A percentile compares a stretch with the other conserved stretches of the same genome.
Evolutionary conservation across 176 grass and related monocot species (phyloP).

Genomic region (Avena atlantica): DNA sequence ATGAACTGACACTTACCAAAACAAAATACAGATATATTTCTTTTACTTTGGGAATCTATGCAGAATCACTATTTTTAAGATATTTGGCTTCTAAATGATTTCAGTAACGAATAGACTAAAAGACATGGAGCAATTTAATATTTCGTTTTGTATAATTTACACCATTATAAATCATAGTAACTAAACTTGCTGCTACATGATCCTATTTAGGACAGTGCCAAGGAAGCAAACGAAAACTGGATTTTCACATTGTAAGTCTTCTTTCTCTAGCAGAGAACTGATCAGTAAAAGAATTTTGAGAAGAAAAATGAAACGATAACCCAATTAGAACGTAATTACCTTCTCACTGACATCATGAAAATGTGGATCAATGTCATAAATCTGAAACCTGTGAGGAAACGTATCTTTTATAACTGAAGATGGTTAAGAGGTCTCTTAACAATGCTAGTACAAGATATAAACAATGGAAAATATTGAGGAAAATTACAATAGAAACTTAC

Average conservation of each 20-base stretch:
- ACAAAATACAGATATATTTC: conserved; percentile 22
- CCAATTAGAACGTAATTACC: conserved; percentile 61
- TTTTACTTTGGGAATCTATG: conserved; percentile 2
- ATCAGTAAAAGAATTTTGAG: conserved; percentile 37
- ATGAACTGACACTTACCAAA: conserved; percentile 14
- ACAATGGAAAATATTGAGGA: conserved; percentile 30
- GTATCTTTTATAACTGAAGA: conserved; percentile 44
- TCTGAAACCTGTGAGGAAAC: conserved; percentile 70
- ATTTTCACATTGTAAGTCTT: conserved; percentile 19
- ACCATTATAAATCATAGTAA: conserved; percentile 3
- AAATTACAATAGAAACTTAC: conserved; percentile 65
- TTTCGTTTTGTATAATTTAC: conserved; percentile 1
- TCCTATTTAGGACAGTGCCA: neutral
- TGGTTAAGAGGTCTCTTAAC: conserved; percentile 30
- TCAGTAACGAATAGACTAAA: conserved; percentile 16
- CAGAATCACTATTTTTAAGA: conserved; percentile 1
- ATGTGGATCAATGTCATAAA: conserved; percentile 82
- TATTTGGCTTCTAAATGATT: conserved; percentile 1
- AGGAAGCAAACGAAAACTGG: conserved; percentile 19
- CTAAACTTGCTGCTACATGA: conserved; percentile 18
- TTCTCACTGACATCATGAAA: conserved; percentile 75
- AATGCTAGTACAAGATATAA: conserved; percentile 24
- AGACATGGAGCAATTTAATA: neutral
- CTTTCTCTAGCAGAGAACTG: conserved; percentile 17
- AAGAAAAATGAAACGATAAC: conserved; percentile 29